phyloP scores from a whole-genome alignment of 1,284 basidiomycete genomes.

The Neolentinus lepideus region DNA sequence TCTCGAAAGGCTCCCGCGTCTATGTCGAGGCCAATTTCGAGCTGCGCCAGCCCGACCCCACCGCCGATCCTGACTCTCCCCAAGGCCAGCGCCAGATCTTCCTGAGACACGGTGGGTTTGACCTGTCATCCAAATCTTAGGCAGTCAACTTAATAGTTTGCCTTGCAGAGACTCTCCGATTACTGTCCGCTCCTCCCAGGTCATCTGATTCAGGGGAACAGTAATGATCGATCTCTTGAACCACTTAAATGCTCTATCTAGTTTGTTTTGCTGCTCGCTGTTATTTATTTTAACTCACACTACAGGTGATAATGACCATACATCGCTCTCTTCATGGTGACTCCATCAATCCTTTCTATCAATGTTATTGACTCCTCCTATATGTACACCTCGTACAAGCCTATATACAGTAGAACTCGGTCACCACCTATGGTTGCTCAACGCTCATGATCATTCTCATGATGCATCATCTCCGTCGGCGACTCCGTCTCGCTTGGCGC shows the following conservation, averaged over 20 bases:
- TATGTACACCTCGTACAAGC: neutral
- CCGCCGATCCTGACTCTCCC: conserved; percentile 53
- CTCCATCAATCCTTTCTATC: too few species aligned
- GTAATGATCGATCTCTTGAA: too few species aligned
- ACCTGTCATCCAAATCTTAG: conserved; percentile 15
- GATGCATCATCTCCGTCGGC: neutral
- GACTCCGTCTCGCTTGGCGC: neutral
- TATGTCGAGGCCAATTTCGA: conserved; percentile 75
- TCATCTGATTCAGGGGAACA: too few species aligned
- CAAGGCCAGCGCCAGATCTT: conserved; percentile 75
- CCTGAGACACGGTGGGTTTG: conserved; percentile 57
- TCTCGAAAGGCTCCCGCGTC: conserved; percentile 64
- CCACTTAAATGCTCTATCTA: too few species aligned
- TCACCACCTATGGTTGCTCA: neutral
- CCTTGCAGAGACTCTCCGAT: too few species aligned
- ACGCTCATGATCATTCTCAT: neutral
- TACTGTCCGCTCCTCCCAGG: too few species aligned
- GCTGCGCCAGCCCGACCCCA: conserved; percentile 59
- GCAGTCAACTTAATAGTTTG: too few species aligned
- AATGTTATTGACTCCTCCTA: conserved; percentile 7
- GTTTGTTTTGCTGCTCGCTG: too few species aligned
- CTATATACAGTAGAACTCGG: neutral
- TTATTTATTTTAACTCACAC: too few species aligned
- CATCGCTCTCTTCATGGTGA: too few species aligned
- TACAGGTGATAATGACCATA: too few species aligned